Evolutionary conservation across 768 basidiomycete genomes (phyloP).

Genomic region (Lentinula sp.): DNA sequence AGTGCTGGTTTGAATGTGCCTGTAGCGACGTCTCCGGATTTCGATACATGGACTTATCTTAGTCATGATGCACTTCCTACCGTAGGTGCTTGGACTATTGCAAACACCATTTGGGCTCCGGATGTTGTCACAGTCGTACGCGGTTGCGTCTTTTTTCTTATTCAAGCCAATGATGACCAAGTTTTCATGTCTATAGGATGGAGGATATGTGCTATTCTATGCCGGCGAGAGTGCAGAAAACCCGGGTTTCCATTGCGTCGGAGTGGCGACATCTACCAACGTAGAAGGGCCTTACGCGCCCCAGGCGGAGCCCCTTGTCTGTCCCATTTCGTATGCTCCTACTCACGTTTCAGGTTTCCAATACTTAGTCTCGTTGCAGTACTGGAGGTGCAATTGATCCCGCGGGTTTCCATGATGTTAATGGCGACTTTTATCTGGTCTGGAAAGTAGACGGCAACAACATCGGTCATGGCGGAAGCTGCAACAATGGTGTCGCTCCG

Average conservation of each 20-base stretch:
- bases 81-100: constrained; percentile 18
- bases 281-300: constrained; percentile 17
- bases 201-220: constrained; percentile 14
- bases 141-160: not conserved
- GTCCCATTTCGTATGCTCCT: not conserved
- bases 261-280: constrained; percentile 13
- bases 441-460: constrained; percentile 28
- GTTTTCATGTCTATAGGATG: not conserved
- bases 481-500: constrained; percentile 17
- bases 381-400: constrained; percentile 4
- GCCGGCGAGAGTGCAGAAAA: constrained; percentile 6
- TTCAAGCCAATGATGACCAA: not conserved
- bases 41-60: constrained; percentile 13
- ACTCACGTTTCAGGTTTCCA: not conserved
- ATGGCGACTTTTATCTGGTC: constrained; percentile 18
- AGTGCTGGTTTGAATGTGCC: constrained; percentile 15
- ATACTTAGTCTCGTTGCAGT: not conserved
- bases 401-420: not conserved
- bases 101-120: constrained; percentile 14
- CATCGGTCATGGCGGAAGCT: constrained; percentile 20
- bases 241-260: constrained; percentile 14
- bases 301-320: not conserved
- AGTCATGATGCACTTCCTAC: constrained; percentile 16
- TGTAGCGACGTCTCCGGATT: constrained; percentile 17
- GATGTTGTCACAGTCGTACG: constrained; percentile 11